These are phyloP conservation scores for Colletotrichum noveboracense DNA, from an alignment of 2,329 filamentous ascomycete genomes.

Conservation along the genomic window DNA sequence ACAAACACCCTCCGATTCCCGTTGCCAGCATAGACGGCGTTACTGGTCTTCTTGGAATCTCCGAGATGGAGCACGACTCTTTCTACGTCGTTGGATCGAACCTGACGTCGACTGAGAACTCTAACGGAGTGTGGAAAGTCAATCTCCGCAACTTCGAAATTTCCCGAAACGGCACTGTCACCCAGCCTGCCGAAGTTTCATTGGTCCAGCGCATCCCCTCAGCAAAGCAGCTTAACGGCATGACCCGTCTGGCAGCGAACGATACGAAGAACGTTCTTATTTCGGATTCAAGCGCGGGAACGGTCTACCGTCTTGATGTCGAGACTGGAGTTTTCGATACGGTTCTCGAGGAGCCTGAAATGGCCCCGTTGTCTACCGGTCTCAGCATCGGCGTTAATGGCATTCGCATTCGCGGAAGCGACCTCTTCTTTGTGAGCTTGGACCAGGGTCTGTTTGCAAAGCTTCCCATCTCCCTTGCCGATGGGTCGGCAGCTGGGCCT, in stretches of 20 bases:
- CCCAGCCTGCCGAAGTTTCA: background rate
- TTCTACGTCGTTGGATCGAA: conserved; percentile 25
- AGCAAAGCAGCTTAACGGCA: conserved; percentile 25
- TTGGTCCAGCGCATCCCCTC: conserved; percentile 15
- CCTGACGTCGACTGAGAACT: conserved; percentile 6
- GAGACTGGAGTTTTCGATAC: conserved; percentile 19
- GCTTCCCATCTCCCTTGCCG: background rate
- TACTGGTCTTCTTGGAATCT: conserved; percentile 19
- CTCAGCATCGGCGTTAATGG: background rate
- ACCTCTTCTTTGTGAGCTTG: conserved; percentile 5
- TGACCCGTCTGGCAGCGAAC: conserved; percentile 19
- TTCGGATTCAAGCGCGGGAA: conserved; percentile 24
- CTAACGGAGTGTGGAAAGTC: conserved; percentile 16
- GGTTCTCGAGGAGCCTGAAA: conserved; percentile 16
- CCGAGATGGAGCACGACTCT: conserved; percentile 21
- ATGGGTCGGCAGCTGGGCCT: background rate
- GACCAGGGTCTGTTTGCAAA: background rate
- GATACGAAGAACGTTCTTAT: conserved; percentile 23
- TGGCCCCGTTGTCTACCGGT: background rate
- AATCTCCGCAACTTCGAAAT: conserved; percentile 9
- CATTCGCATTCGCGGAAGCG: background rate
- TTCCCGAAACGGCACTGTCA: background rate
- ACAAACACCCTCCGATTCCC: conserved; percentile 5
- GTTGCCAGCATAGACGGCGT: conserved; percentile 11
- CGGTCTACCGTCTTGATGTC: conserved; percentile 21